phyloP scores from a whole-genome alignment of 352 stramenopile genomes.

The Peronospora destructor region DNA sequence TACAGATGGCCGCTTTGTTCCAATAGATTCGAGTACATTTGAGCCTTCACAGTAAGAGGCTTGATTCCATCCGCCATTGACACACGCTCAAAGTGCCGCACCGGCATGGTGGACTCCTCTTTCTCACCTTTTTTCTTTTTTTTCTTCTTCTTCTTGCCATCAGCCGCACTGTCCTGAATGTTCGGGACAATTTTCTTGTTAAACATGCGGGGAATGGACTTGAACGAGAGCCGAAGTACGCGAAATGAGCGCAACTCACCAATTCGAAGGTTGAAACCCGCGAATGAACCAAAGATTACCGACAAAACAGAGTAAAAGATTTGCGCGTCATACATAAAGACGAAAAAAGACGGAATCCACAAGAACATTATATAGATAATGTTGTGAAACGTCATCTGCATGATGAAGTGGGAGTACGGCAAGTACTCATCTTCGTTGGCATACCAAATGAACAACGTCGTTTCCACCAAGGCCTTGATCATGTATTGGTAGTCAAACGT shows the following conservation, averaged over 20 bases:
- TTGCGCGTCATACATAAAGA: conserved; percentile 84
- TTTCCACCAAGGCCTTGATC: conserved; percentile 79
- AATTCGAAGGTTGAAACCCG: conserved; percentile 80
- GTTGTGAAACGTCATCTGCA: conserved; percentile 80
- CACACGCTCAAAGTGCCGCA: conserved; percentile 73
- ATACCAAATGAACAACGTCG: conserved; percentile 83
- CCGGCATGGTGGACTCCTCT: conserved; percentile 51
- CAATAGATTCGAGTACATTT: conserved; percentile 75
- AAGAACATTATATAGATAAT: conserved; percentile 79
- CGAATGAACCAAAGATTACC: conserved; percentile 74
- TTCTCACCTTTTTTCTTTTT: conserved; percentile 63
- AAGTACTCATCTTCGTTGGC: conserved; percentile 62
- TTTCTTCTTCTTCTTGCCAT: conserved; percentile 70
- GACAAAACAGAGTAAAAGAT: conserved; percentile 82
- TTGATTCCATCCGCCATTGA: conserved; percentile 80
- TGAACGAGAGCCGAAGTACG: conserved; percentile 75
- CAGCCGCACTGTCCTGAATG: conserved; percentile 49
- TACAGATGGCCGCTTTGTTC: conserved; percentile 55
- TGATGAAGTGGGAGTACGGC: conserved; percentile 77
- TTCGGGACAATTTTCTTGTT: conserved; percentile 87
- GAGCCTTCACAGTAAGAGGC: conserved; percentile 72
- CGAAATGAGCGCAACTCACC: conserved; percentile 81
- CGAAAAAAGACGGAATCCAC: conserved; percentile 75
- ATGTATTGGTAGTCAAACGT: conserved; percentile 85
- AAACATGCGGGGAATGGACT: conserved; percentile 81